Percentiles rank a stretch among this genome's conserved stretches.
These are phyloP conservation scores for Paspalum vaginatum DNA, from an alignment of 176 grass and related monocot genomes.

Conservation along the genomic window DNA sequence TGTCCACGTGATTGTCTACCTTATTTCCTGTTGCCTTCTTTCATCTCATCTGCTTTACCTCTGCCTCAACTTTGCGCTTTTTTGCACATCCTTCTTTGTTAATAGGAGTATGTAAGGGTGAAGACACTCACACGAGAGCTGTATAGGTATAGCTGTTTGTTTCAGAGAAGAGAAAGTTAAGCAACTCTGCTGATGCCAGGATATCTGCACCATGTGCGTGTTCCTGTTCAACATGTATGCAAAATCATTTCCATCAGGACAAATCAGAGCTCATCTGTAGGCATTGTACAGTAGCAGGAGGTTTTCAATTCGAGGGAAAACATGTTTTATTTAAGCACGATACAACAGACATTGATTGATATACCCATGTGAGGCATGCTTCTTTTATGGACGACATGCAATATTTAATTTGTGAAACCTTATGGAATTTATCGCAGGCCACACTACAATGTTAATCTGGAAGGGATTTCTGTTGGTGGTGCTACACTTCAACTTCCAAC, in stretches of 20 bases:
- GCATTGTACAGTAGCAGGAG: background rate
- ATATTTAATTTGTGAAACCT: background rate
- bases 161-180: background rate
- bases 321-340: background rate
- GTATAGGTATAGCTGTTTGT: no score
- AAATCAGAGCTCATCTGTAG: background rate
- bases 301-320: background rate
- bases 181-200: background rate
- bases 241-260: background rate
- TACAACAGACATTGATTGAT: background rate
- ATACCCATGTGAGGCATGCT: background rate
- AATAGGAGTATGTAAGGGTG: background rate
- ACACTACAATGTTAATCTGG: constrained; percentile 93
- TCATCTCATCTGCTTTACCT: background rate
- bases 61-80: background rate
- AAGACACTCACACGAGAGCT: background rate
- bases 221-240: background rate
- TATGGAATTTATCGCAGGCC: constrained; percentile 53
- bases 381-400: constrained; percentile 14
- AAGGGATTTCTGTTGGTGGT: constrained; percentile 73
- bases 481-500: constrained; percentile 61
- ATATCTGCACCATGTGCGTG: background rate
- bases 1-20: background rate
- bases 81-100: background rate
- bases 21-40: background rate